Evolutionary conservation across 2,329 filamentous ascomycete genomes (phyloP).

Genomic region (Bipolaris gigantea): DNA sequence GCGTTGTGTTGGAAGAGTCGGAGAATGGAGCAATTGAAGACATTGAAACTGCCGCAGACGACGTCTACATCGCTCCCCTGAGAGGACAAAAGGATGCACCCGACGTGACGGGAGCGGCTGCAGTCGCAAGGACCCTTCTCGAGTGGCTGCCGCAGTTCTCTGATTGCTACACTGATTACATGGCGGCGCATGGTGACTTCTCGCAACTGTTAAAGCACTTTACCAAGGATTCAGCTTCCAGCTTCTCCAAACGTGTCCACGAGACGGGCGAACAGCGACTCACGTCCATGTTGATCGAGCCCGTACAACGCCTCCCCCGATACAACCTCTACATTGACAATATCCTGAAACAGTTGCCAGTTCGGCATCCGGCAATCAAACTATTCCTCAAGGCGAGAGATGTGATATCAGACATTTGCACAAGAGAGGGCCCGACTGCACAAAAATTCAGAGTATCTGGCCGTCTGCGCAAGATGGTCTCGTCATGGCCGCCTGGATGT

Average conservation of each 20-base stretch:
- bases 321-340: constrained; percentile 97
- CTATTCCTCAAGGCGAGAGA: constrained; percentile 85
- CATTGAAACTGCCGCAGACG: constrained; percentile 61
- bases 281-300: constrained; percentile 91
- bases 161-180: constrained; percentile 89
- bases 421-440: constrained; percentile 72
- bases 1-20: constrained; percentile 75
- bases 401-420: constrained; percentile 94
- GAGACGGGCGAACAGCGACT: constrained; percentile 87
- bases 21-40: constrained; percentile 79
- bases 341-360: constrained; percentile 82
- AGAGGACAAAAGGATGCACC: constrained; percentile 48
- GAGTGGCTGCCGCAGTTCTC: constrained; percentile 95
- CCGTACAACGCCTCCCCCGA: constrained; percentile 88
- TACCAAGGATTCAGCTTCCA: constrained; percentile 74
- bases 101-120: constrained; percentile 76
- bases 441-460: constrained; percentile 75
- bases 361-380: constrained; percentile 81
- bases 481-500: constrained; percentile 73
- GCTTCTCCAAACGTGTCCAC: constrained; percentile 77
- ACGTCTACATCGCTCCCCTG: constrained; percentile 40
- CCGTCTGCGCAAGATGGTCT: constrained; percentile 73
- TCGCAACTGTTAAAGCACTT: constrained; percentile 78
- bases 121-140: constrained; percentile 77
- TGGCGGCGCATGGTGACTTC: constrained; percentile 85